Conservation (phyloP, 2,329 filamentous ascomycete species). For the Penicillium sp. region DNA sequence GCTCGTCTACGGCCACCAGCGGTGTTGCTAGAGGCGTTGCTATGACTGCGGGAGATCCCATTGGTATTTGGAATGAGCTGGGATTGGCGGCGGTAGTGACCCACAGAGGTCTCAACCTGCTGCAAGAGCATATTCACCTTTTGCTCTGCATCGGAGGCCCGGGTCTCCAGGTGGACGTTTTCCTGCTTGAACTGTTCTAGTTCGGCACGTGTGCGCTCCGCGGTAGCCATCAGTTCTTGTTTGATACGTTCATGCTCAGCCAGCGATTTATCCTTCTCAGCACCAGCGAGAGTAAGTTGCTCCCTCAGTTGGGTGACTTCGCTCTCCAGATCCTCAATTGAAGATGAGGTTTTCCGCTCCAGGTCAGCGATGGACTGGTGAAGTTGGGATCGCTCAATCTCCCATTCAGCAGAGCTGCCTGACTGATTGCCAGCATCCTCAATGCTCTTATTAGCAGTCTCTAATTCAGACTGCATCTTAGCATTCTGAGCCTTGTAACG, state of each 20-base stretch:
- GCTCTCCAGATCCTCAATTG: slow-evolving; percentile 67
- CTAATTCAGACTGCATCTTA: slow-evolving; percentile 79
- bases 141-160: slow-evolving; percentile 84
- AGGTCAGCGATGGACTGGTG: slow-evolving; percentile 67
- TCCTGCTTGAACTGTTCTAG: slow-evolving; percentile 81
- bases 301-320: slow-evolving; percentile 67
- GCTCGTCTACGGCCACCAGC: slow-evolving; percentile 40
- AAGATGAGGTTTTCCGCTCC: slow-evolving; percentile 66
- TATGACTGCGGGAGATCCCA: slow-evolving; percentile 53
- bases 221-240: slow-evolving; percentile 57
- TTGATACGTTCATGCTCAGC: slow-evolving; percentile 55
- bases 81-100: slow-evolving; percentile 83
- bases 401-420: slow-evolving; percentile 64
- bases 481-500: slow-evolving; percentile 86
- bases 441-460: slow-evolving; percentile 59
- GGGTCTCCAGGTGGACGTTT: slow-evolving; percentile 75
- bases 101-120: slow-evolving; percentile 90
- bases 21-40: slow-evolving; percentile 54
- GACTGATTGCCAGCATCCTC: slow-evolving; percentile 39
- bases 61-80: slow-evolving; percentile 43
- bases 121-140: slow-evolving; percentile 91
- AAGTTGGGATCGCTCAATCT: slow-evolving; percentile 68
- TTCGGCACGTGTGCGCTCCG: slow-evolving; percentile 62
- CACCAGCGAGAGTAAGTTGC: slow-evolving; percentile 65
- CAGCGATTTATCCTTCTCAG: slow-evolving; percentile 68